Conservation (phyloP, 805 yeast species). For the Saccharomycopsis fermentans region DNA sequence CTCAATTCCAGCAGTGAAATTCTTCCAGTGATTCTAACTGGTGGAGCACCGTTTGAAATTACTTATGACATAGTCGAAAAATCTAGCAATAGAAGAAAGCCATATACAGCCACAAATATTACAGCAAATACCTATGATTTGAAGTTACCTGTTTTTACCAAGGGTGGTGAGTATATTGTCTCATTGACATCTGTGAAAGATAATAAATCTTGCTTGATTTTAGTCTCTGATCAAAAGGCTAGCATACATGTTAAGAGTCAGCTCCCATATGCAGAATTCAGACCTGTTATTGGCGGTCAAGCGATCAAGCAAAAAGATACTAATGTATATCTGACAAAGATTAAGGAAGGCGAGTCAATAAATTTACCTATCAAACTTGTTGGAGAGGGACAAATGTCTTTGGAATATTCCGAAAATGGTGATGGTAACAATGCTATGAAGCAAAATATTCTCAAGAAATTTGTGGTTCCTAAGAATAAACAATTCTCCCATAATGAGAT, state of each 20-base stretch:
- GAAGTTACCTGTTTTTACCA: constrained; percentile 41
- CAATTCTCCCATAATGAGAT: constrained; percentile 22
- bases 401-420: constrained; percentile 8
- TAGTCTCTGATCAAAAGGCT: constrained; percentile 52
- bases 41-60: constrained; percentile 70
- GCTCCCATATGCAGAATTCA: constrained; percentile 47
- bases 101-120: constrained; percentile 35
- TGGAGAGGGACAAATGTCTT: constrained; percentile 33
- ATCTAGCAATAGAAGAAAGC: constrained; percentile 36
- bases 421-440: constrained; percentile 9
- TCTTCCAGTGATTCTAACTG: constrained; percentile 50
- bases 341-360: constrained; percentile 53
- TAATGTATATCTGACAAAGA: constrained; percentile 23
- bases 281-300: constrained; percentile 8
- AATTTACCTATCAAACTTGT: constrained; percentile 48
- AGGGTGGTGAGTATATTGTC: constrained; percentile 68
- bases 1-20: constrained; percentile 37
- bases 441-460: constrained; percentile 3
- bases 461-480: not conserved
- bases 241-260: constrained; percentile 60
- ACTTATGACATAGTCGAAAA: constrained; percentile 58
- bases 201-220: constrained; percentile 69
- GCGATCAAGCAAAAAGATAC: not conserved
- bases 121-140: constrained; percentile 30
- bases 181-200: constrained; percentile 60